Evolutionary conservation across 2,329 filamentous ascomycete species (phyloP).

Genomic region (Aspergillus oerlinghausenensis): DNA sequence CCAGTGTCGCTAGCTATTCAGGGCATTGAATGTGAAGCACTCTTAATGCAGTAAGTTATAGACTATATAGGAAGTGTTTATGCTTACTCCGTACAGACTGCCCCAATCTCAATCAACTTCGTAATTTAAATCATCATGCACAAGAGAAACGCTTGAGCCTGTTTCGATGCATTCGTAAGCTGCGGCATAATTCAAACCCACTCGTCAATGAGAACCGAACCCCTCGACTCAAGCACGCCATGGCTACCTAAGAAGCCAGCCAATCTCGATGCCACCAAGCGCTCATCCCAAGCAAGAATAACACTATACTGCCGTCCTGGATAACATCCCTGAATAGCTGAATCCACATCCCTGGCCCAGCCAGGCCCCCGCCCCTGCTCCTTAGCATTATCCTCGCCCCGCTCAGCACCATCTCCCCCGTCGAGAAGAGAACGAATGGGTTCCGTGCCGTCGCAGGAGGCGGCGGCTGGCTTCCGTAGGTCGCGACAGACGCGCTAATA

Average conservation of each 20-base stretch:
- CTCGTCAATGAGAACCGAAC: background rate
- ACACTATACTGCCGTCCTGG: conserved; percentile 41
- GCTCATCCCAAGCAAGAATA: conserved; percentile 43
- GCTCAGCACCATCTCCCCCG: conserved; percentile 42
- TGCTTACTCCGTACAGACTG: background rate
- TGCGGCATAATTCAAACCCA: background rate
- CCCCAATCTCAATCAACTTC: too few species aligned
- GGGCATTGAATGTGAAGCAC: too few species aligned
- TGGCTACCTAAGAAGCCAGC: conserved; percentile 11
- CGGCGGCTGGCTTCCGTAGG: conserved; percentile 38
- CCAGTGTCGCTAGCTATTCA: too few species aligned
- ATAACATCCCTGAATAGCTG: conserved; percentile 37
- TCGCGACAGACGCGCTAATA: conserved; percentile 32
- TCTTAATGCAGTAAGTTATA: background rate
- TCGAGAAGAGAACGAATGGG: conserved; percentile 44
- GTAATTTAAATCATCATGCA: background rate
- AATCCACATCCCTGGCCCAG: conserved; percentile 30
- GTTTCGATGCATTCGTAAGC: background rate
- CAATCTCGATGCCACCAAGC: conserved; percentile 38
- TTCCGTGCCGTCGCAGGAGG: conserved; percentile 43
- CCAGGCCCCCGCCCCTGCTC: conserved; percentile 20
- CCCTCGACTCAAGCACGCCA: background rate
- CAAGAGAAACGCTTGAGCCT: background rate
- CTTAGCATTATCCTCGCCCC: conserved; percentile 32
- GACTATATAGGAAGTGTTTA: background rate